A percentile compares a stretch with the other conserved stretches of the same genome.
Evolutionary conservation across 1,139 yeast genomes (phyloP).

Genomic region (Candida buenavistaensis): DNA sequence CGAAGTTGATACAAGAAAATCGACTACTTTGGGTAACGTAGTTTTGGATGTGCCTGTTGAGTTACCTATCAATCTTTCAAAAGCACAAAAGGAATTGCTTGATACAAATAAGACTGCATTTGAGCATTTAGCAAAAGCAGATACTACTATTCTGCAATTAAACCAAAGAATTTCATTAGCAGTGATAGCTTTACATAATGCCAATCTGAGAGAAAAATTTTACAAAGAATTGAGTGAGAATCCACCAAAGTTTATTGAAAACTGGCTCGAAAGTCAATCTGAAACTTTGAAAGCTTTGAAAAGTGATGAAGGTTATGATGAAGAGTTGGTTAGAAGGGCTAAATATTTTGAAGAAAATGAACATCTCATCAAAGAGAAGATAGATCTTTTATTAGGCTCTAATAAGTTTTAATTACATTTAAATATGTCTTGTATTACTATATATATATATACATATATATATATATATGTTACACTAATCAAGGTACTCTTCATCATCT

Average conservation of each 20-base stretch:
- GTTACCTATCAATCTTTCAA: conserved; percentile 47
- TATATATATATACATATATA: background rate
- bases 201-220: conserved; percentile 52
- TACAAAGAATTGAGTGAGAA: conserved; percentile 71
- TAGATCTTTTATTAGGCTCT: conserved; percentile 63
- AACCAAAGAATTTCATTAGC: conserved; percentile 63
- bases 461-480: conserved; percentile 2
- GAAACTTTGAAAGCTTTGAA: conserved; percentile 73
- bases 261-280: conserved; percentile 74
- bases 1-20: conserved; percentile 70
- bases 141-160: conserved; percentile 52
- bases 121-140: conserved; percentile 42
- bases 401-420: conserved; percentile 19
- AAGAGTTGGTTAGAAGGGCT: conserved; percentile 83
- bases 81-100: conserved; percentile 38
- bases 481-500: conserved; percentile 12
- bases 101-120: conserved; percentile 41
- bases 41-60: conserved; percentile 75
- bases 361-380: conserved; percentile 65
- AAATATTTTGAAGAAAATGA: conserved; percentile 76
- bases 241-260: conserved; percentile 73
- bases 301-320: conserved; percentile 89
- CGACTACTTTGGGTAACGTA: conserved; percentile 77
- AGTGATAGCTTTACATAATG: conserved; percentile 64
- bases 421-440: conserved; percentile 3